Evolutionary conservation across 352 stramenopile genomes (phyloP).

Genomic region (Pythium grandisporangium): DNA sequence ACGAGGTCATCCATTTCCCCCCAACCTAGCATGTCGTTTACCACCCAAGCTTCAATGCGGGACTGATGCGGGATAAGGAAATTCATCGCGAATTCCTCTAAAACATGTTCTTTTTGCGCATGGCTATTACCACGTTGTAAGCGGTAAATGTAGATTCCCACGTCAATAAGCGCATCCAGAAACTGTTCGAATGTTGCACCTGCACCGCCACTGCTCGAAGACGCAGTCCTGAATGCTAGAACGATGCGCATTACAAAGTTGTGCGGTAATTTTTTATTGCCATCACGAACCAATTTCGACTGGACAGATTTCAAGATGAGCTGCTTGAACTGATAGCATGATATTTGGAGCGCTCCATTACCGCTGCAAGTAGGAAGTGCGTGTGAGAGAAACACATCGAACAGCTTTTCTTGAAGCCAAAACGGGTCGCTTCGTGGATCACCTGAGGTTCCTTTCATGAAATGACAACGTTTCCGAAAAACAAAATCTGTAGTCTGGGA

Average conservation of each 20-base stretch:
- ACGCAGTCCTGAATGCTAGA: slow-evolving; percentile 23
- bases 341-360: slow-evolving; percentile 23
- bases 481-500: too few relatives aligned
- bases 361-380: slow-evolving; percentile 43
- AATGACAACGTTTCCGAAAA: too few relatives aligned
- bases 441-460: too few relatives aligned
- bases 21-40: slow-evolving; percentile 20
- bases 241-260: slow-evolving; percentile 31
- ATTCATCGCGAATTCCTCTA: slow-evolving; percentile 24
- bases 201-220: slow-evolving; percentile 9
- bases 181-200: slow-evolving; percentile 46
- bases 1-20: slow-evolving; percentile 27
- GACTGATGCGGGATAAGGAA: slow-evolving; percentile 32
- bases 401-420: slow-evolving; percentile 45
- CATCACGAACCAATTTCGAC: neutral
- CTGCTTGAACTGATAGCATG: slow-evolving; percentile 62
- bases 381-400: slow-evolving; percentile 54
- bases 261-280: slow-evolving; percentile 16
- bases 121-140: slow-evolving; percentile 10
- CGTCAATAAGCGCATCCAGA: slow-evolving; percentile 45
- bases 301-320: slow-evolving; percentile 29
- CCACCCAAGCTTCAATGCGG: neutral
- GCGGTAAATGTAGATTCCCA: slow-evolving; percentile 31
- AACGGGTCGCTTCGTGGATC: slow-evolving; percentile 44
- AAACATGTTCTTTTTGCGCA: slow-evolving; percentile 19